These are phyloP conservation scores for Aspergillus felis DNA, from an alignment of 2,329 filamentous ascomycete species.

Conservation along the genomic window DNA sequence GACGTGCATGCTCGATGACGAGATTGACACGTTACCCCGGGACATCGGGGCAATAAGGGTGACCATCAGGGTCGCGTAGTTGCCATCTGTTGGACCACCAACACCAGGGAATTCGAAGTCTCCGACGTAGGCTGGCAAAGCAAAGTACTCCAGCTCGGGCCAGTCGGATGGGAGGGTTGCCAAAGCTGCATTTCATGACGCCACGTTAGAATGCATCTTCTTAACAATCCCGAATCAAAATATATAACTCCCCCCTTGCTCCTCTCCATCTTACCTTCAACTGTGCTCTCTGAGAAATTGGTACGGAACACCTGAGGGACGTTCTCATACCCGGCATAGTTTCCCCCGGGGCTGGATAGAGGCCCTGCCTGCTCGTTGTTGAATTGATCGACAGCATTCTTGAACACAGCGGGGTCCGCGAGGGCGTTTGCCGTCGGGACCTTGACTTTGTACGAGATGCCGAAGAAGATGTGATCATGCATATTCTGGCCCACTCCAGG, in stretches of 20 bases:
- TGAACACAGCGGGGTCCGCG: too few species aligned
- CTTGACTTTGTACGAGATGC: too few species aligned
- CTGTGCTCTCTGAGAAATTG: constrained; percentile 9
- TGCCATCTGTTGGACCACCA: constrained; percentile 20
- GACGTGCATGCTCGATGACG: constrained; percentile 21
- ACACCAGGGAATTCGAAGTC: constrained; percentile 8
- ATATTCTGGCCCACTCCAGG: too few species aligned
- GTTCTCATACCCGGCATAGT: constrained; percentile 32
- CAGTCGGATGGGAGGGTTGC: too few species aligned
- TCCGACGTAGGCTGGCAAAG: not conserved
- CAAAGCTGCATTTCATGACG: too few species aligned
- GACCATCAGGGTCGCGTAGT: constrained; percentile 25
- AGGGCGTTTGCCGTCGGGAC: too few species aligned
- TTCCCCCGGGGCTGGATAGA: constrained; percentile 21
- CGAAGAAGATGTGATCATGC: too few species aligned
- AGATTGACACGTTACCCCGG: constrained; percentile 43
- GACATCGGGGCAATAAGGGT: constrained; percentile 34
- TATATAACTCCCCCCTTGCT: too few species aligned
- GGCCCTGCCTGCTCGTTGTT: constrained; percentile 15
- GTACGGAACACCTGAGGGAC: constrained; percentile 21
- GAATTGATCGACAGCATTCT: too few species aligned
- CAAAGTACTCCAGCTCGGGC: constrained; percentile 32
- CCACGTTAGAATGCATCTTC: constrained; percentile 14
- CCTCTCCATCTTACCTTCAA: too few species aligned
- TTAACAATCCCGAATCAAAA: constrained; percentile 3